Conservation (phyloP, 2,329 filamentous ascomycete genomes). For the Colletotrichum cordylinicola region DNA sequence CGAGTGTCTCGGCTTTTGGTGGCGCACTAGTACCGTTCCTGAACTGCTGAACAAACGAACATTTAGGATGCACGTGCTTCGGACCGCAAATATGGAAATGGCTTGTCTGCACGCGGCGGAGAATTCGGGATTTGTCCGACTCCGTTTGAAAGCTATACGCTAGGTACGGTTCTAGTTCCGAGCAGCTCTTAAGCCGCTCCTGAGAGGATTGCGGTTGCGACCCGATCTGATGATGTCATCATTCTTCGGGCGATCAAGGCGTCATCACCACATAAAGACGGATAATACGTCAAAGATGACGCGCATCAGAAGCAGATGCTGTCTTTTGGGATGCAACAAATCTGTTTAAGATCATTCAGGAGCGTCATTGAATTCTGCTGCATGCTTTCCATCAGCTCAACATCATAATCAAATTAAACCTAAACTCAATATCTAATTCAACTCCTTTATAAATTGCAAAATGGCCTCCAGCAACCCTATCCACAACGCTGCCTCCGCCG, state of each 20-base stretch:
- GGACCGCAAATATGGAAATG: not conserved
- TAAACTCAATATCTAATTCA: not conserved
- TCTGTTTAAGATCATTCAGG: not conserved
- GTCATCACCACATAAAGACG: not conserved
- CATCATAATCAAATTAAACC: not conserved
- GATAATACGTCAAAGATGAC: conserved; percentile 3
- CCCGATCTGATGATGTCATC: conserved; percentile 5
- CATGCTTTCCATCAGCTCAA: not conserved
- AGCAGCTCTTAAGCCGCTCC: not conserved
- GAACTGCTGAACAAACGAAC: not conserved
- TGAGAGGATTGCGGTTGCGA: not conserved
- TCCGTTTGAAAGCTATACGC: not conserved
- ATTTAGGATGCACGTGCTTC: not conserved
- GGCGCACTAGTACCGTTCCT: not conserved
- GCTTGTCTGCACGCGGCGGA: not conserved
- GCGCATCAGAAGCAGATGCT: not conserved
- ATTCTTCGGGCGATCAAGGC: not conserved
- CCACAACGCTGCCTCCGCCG: not conserved
- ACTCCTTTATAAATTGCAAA: not conserved
- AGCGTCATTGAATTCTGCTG: not conserved
- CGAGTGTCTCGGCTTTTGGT: not conserved
- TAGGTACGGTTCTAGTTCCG: not conserved
- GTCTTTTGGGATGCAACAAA: not conserved
- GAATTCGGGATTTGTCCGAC: not conserved
- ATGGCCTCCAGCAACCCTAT: conserved; percentile 14